Conservation (phyloP, 495 filamentous ascomycete species). For the Aspergillus diversus region DNA sequence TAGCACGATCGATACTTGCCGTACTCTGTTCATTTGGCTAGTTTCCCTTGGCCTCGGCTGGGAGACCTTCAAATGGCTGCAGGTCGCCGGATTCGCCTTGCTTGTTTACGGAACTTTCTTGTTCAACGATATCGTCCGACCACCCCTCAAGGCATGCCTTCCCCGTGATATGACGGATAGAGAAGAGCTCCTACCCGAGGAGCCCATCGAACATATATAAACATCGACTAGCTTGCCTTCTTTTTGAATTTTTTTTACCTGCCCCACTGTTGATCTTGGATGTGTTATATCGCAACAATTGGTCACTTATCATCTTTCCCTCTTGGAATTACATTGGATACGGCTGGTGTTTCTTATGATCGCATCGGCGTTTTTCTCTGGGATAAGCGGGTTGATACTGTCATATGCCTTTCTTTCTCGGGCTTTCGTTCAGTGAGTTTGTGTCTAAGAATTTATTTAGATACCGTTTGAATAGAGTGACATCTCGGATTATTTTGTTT, state of each 20-base stretch:
- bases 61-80: conserved; percentile 98
- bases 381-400: too few relatives aligned
- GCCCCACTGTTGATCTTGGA: not conserved
- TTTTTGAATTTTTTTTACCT: not conserved
- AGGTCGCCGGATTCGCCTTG: conserved; percentile 83
- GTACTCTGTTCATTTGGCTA: conserved; percentile 98
- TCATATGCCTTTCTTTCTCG: too few relatives aligned
- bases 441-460: too few relatives aligned
- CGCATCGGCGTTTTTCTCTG: too few relatives aligned
- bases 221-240: not conserved
- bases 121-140: conserved; percentile 89
- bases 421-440: too few relatives aligned
- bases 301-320: too few relatives aligned
- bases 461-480: too few relatives aligned
- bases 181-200: conserved; percentile 77
- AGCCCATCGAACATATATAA: conserved; percentile 74
- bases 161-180: conserved; percentile 34
- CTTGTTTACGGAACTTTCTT: conserved; percentile 97
- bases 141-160: conserved; percentile 71
- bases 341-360: too few relatives aligned
- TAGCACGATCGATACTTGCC: conserved; percentile 95
- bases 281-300: not conserved
- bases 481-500: too few relatives aligned
- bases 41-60: conserved; percentile 91
- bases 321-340: too few relatives aligned